Evolutionary conservation across 306 rosid genomes (phyloP).

Genomic region (Dalbergia cultrata): DNA sequence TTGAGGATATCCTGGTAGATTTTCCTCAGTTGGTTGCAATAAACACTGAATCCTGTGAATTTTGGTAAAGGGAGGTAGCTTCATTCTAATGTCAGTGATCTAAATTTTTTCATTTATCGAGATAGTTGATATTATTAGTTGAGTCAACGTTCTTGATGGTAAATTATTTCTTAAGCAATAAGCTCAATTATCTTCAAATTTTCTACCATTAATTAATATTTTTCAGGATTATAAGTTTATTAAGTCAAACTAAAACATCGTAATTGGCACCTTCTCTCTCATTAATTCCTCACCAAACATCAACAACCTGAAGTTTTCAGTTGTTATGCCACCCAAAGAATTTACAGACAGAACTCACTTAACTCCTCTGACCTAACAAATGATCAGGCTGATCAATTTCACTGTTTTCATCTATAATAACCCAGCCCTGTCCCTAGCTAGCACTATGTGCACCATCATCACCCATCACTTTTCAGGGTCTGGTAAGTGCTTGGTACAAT

Average conservation of each 20-base stretch:
- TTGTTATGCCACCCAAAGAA: slow-evolving; percentile 68
- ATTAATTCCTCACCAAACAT: slow-evolving; percentile 60
- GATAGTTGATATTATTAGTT: background rate
- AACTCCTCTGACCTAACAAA: slow-evolving; percentile 59
- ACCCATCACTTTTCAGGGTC: slow-evolving; percentile 1
- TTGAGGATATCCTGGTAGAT: no score
- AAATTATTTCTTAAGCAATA: background rate
- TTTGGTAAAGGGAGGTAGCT: no score
- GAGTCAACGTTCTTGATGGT: background rate
- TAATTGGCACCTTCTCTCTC: background rate
- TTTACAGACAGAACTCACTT: slow-evolving; percentile 26
- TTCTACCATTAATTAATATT: background rate
- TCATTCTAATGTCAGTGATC: no score
- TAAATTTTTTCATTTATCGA: background rate
- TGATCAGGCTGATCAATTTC: slow-evolving; percentile 30
- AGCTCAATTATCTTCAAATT: background rate
- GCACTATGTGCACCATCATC: slow-evolving; percentile 20
- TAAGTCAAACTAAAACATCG: background rate
- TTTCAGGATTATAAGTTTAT: background rate
- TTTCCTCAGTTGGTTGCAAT: no score
- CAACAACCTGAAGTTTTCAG: slow-evolving; percentile 51
- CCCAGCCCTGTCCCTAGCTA: slow-evolving; percentile 1
- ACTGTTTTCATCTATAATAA: slow-evolving; percentile 47
- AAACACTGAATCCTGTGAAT: no score
- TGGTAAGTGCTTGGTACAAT: slow-evolving; percentile 43